Evolutionary conservation across 441 rosid species (phyloP).

Genomic region (Populus hybrid): DNA sequence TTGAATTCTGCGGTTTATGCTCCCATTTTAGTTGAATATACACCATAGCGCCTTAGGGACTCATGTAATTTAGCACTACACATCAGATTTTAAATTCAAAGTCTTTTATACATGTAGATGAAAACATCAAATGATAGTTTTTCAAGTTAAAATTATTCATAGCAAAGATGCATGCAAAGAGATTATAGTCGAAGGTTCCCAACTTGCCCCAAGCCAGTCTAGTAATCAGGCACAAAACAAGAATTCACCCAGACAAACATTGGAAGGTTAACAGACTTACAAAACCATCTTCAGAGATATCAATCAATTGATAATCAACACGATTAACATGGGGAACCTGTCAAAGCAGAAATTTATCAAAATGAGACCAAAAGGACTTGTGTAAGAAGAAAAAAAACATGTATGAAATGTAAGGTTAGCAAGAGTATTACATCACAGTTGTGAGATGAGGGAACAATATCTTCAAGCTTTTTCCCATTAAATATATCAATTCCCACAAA

Average conservation of each 20-base stretch:
- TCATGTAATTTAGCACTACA: neutral
- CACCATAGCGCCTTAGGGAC: neutral
- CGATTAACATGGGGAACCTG: slow-evolving; percentile 97
- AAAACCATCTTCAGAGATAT: slow-evolving; percentile 95
- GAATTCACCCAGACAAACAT: neutral
- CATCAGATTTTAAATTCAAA: neutral
- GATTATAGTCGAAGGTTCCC: neutral
- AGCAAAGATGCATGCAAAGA: neutral
- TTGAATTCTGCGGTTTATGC: neutral
- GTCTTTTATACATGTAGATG: neutral
- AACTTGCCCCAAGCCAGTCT: neutral
- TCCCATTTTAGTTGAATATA: neutral
- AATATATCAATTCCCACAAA: slow-evolving; percentile 88
- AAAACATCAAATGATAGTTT: neutral
- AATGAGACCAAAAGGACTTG: neutral
- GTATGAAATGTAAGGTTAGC: neutral
- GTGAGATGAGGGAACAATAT: slow-evolving; percentile 92
- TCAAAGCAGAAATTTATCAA: slow-evolving; percentile 5
- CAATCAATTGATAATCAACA: slow-evolving; percentile 83
- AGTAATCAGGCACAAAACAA: neutral
- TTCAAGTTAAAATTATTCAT: neutral
- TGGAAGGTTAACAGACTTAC: slow-evolving; percentile 33
- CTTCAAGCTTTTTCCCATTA: slow-evolving; percentile 83
- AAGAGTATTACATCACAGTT: slow-evolving; percentile 67
- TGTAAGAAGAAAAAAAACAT: neutral